phyloP scores from a whole-genome alignment of 192 early-diverging fungal genomes.

The Lunasporangiospora selenospora region DNA sequence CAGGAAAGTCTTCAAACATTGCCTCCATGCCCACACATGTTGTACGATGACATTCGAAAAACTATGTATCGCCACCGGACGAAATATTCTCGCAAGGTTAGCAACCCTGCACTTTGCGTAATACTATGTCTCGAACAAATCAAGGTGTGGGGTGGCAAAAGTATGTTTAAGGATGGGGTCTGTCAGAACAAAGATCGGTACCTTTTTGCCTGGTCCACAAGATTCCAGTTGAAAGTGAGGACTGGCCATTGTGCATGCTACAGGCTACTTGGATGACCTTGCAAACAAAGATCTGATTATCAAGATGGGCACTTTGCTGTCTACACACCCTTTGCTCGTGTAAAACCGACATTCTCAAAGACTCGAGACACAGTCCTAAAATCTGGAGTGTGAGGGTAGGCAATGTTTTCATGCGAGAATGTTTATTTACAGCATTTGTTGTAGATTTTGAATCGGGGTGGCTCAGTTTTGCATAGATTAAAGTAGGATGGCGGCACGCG shows the following conservation, averaged over 20 bases:
- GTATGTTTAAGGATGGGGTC: slow-evolving; percentile 9
- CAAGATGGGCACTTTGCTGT: too few species aligned
- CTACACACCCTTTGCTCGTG: too few species aligned
- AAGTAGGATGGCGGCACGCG: too few species aligned
- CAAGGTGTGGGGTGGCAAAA: slow-evolving; percentile 11
- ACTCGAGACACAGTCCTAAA: too few species aligned
- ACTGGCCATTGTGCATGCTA: neutral
- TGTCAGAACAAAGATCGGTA: neutral
- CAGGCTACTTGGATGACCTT: too few species aligned
- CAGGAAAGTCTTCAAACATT: neutral
- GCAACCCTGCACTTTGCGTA: slow-evolving; percentile 3
- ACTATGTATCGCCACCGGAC: slow-evolving; percentile 19
- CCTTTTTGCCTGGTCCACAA: slow-evolving; percentile 17
- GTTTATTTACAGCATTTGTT: too few species aligned
- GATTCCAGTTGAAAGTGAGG: slow-evolving; percentile 13
- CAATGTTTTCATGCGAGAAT: too few species aligned
- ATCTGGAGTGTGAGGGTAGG: too few species aligned
- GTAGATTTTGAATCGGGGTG: too few species aligned
- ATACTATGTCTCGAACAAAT: slow-evolving; percentile 13
- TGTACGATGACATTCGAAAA: slow-evolving; percentile 10
- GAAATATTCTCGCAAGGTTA: slow-evolving; percentile 12
- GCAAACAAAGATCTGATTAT: too few species aligned
- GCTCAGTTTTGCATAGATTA: too few species aligned
- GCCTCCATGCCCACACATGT: slow-evolving; percentile 10
- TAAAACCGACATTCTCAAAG: too few species aligned